Base-by-base conservation (phyloP, 129 eudicot genomes). In the Tagetes patula region DNA sequence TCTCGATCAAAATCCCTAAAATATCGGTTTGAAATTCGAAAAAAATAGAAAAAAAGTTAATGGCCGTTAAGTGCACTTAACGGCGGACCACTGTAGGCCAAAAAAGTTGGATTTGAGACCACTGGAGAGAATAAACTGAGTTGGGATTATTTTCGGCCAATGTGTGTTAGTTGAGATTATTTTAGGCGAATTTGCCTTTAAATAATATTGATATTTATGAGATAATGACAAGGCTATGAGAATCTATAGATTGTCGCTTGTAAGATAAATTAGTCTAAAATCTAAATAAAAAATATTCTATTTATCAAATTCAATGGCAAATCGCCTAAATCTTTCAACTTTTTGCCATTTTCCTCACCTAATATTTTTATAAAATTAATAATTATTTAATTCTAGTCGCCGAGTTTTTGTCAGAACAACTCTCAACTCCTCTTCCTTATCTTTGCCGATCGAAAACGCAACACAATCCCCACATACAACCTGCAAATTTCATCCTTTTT, bases 381-480 rank as follows among this genome's bases (percentile, higher is more conserved):
- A 20, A 54, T 54, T 31, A 33, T 8, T 20, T 20, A 71, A 48
- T 40, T 39, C 62, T 34, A 64, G 31, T 42, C 65, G 33, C 81
- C 56, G n/a, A 72, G 75, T 69, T 63, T 77, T 61, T 71, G 82
- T 78, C 72, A 70, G 82, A 70, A 62, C 31, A 58, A 70, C 71
- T 63, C 65, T 38, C 77, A 53, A 50, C 65, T 71, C 42, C 45
- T 75, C 49, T 63, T 69, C 82, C 82, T 78, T 78, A 71, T 78
- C 82, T 78, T 71, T 78, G 77, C 77, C 82, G 82, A 78, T 78
- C 82, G 71, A 78, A 14, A 70, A 78, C 71, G 76, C 71, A 77
- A 77, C 62, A 47, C 75, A 69, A 55, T 68, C 80, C 75, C 74
- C 80, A 76, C 60, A 76, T 32, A 75, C 8, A 53, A 34, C 79